Evolutionary conservation across 805 yeast genomes (phyloP).

Genomic region (Maudiozyma pseudohumilis): DNA sequence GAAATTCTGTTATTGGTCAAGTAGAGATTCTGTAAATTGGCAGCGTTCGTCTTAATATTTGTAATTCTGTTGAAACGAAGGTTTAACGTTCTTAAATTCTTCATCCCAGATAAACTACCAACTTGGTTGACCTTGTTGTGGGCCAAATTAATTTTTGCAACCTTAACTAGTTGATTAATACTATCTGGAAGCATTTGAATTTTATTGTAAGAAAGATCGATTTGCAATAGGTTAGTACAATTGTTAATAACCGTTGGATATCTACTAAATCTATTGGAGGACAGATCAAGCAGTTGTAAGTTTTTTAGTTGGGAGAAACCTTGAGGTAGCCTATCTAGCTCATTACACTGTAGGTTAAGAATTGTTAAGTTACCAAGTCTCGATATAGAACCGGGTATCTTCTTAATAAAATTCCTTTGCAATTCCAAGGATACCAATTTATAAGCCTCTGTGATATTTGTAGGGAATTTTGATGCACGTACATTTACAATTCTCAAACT

Average conservation of each 20-base stretch:
- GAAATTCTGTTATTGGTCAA: conserved; percentile 71
- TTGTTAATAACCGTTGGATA: conserved; percentile 60
- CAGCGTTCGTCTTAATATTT: conserved; percentile 34
- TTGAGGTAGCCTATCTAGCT: conserved; percentile 51
- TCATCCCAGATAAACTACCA: conserved; percentile 41
- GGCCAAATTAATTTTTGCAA: conserved; percentile 63
- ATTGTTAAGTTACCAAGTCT: conserved; percentile 44
- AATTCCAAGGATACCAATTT: conserved; percentile 58
- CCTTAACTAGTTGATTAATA: conserved; percentile 46
- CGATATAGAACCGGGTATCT: conserved; percentile 48
- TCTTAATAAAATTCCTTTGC: conserved; percentile 67
- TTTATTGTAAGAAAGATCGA: conserved; percentile 77
- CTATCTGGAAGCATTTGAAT: conserved; percentile 51
- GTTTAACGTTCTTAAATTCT: conserved; percentile 59
- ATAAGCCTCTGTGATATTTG: conserved; percentile 58
- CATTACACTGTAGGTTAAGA: conserved; percentile 67
- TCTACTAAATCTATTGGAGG: conserved; percentile 60
- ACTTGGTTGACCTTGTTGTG: conserved; percentile 49
- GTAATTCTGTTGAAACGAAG: conserved; percentile 57
- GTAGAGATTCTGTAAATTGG: conserved; percentile 59
- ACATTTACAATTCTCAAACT: conserved; percentile 61
- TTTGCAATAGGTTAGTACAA: conserved; percentile 46
- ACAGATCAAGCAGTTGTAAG: conserved; percentile 55
- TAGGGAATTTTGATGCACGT: conserved; percentile 66
- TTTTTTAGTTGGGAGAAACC: conserved; percentile 46